Percentiles rank a stretch among this genome's conserved stretches.
Evolutionary conservation across 2,329 filamentous ascomycete genomes (phyloP).

Genomic region (Tolypocladium amazonense): DNA sequence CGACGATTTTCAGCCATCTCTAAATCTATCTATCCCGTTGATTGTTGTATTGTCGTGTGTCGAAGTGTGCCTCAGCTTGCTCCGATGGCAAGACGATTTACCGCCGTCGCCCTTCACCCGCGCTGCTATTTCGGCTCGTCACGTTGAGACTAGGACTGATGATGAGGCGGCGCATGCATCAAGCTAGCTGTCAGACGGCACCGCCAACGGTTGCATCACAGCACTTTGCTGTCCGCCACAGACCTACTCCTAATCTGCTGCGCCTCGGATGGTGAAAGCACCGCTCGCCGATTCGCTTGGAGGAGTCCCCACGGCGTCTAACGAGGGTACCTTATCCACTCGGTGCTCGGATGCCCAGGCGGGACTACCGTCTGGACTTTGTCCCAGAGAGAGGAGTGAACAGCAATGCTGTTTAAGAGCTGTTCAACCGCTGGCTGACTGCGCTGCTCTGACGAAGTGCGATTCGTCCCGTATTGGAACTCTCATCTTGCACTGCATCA

Average conservation of each 20-base stretch:
- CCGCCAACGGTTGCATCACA: background rate
- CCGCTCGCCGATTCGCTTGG: background rate
- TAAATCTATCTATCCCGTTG: no score
- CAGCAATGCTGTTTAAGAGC: background rate
- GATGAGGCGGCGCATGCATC: no score
- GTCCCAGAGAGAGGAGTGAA: background rate
- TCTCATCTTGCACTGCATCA: background rate
- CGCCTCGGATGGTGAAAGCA: background rate
- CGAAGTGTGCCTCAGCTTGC: no score
- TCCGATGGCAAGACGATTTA: no score
- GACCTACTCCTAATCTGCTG: background rate
- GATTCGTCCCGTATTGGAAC: background rate
- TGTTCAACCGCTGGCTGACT: background rate
- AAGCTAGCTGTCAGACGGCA: no score
- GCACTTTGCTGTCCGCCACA: background rate
- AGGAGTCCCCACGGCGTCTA: background rate
- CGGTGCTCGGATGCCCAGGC: background rate
- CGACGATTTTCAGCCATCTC: no score
- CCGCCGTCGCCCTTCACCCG: no score
- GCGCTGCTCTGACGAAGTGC: background rate
- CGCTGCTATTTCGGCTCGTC: no score
- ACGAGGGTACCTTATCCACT: background rate
- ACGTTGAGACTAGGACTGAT: no score
- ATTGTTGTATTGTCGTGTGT: no score
- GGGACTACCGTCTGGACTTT: background rate